Conservation (phyloP, 305 asterid genomes). For the Fraxinus xanthoxyloides region DNA sequence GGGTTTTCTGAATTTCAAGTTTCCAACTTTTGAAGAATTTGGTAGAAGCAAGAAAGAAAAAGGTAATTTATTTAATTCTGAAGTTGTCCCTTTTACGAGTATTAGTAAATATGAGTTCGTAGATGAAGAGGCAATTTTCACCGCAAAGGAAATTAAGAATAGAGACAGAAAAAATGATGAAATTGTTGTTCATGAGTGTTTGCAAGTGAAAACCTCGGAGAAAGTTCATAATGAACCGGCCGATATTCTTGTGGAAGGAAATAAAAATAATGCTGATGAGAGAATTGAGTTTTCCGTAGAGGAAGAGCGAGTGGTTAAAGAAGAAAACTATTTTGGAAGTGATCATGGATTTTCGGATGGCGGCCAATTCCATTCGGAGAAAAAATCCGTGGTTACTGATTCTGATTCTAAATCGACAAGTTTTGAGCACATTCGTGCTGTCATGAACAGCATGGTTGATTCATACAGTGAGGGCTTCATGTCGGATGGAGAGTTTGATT, state of each 20-base stretch:
- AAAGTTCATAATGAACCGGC: slow-evolving; percentile 3
- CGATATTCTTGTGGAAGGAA: slow-evolving; percentile 20
- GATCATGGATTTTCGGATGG: slow-evolving; percentile 25
- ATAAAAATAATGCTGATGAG: slow-evolving; percentile 15
- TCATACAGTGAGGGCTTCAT: slow-evolving; percentile 49
- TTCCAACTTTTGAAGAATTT: slow-evolving; percentile 72
- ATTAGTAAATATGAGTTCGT: slow-evolving; percentile 20
- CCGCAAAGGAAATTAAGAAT: slow-evolving; percentile 26
- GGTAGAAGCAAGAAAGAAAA: slow-evolving; percentile 27
- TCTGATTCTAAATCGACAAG: slow-evolving; percentile 34
- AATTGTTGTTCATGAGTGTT: slow-evolving; percentile 6
- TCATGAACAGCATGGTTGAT: slow-evolving; percentile 35
- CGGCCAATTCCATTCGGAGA: slow-evolving; percentile 17
- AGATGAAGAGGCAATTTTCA: slow-evolving; percentile 30
- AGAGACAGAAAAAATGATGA: slow-evolving; percentile 4
- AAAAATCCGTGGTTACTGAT: slow-evolving; percentile 24
- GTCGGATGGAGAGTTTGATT: slow-evolving; percentile 41
- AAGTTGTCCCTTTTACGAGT: slow-evolving; percentile 28
- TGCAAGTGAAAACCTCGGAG: not conserved
- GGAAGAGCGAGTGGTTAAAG: not conserved
- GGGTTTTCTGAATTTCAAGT: slow-evolving; percentile 51
- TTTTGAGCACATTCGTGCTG: not conserved
- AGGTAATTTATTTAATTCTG: slow-evolving; percentile 27
- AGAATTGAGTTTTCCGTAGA: slow-evolving; percentile 9
- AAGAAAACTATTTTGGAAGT: slow-evolving; percentile 10